A percentile compares a stretch with the other conserved stretches of the same genome.
These are phyloP conservation scores for Dispira parvispora DNA, from an alignment of 192 early-diverging fungal species.

Conservation along the genomic window DNA sequence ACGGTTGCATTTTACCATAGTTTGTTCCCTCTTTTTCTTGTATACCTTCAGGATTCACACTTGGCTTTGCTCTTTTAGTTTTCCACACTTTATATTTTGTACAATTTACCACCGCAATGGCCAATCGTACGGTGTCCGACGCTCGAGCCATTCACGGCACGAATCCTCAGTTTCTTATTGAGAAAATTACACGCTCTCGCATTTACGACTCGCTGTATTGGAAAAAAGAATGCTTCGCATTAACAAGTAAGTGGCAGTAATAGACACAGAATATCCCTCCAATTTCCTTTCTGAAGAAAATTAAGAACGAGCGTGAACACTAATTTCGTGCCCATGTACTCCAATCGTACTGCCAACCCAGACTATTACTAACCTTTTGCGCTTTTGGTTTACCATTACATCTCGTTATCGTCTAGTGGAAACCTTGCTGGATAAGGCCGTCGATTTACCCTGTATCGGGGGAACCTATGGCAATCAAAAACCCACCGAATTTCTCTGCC, in stretches of 20 bases:
- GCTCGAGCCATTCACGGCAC: constrained; percentile 67
- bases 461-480: constrained; percentile 72
- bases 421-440: constrained; percentile 78
- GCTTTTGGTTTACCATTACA: too few species aligned
- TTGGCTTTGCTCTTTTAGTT: not conserved
- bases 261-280: too few species aligned
- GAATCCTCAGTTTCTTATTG: constrained; percentile 86
- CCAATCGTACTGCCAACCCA: too few species aligned
- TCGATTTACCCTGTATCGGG: constrained; percentile 51
- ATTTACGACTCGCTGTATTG: constrained; percentile 90
- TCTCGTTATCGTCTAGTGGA: constrained; percentile 31
- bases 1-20: too few species aligned
- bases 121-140: constrained; percentile 51
- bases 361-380: too few species aligned
- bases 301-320: too few species aligned
- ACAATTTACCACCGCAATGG: constrained; percentile 19
- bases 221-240: constrained; percentile 93
- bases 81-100: not conserved
- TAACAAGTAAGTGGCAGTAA: constrained; percentile 38
- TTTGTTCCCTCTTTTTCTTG: not conserved
- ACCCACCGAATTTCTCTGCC: constrained; percentile 84
- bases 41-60: not conserved
- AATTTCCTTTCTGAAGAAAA: too few species aligned
- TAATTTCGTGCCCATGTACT: too few species aligned
- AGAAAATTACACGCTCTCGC: constrained; percentile 79